Evolutionary conservation across 495 filamentous ascomycete species (phyloP).

Genomic region (Lentithecium fluviatile): DNA sequence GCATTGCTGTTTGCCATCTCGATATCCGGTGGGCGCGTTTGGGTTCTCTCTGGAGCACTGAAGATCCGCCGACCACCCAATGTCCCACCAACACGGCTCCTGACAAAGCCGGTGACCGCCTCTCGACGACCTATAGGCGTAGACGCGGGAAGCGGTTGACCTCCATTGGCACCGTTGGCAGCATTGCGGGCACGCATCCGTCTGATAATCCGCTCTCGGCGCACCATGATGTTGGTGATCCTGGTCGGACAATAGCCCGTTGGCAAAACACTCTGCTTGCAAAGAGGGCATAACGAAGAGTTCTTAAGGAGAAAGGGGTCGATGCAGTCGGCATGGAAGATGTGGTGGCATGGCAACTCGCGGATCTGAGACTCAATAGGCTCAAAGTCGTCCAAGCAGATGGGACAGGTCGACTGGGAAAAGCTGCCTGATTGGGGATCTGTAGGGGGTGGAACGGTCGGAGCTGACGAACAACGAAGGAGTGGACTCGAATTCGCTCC

Average conservation of each 20-base stretch:
- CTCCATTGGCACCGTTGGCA: not conserved
- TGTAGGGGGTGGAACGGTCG: slow-evolving; percentile 23
- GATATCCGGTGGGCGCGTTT: slow-evolving; percentile 16
- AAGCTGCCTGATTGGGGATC: slow-evolving; percentile 38
- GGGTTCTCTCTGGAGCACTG: slow-evolving; percentile 16
- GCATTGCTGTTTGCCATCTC: slow-evolving; percentile 21
- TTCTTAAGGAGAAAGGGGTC: slow-evolving; percentile 69
- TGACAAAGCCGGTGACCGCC: slow-evolving; percentile 5
- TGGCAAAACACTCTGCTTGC: slow-evolving; percentile 74
- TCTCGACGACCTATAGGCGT: not conserved
- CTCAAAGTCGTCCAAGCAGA: slow-evolving; percentile 81
- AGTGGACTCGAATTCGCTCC: slow-evolving; percentile 36
- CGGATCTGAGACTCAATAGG: slow-evolving; percentile 67
- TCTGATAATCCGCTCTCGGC: slow-evolving; percentile 57
- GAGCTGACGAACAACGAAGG: slow-evolving; percentile 32
- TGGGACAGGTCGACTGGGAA: slow-evolving; percentile 73
- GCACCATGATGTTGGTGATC: slow-evolving; percentile 82
- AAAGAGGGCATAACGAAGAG: slow-evolving; percentile 82
- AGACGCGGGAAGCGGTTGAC: not conserved
- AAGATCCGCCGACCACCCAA: slow-evolving; percentile 20
- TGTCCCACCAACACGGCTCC: slow-evolving; percentile 14
- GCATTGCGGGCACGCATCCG: slow-evolving; percentile 24
- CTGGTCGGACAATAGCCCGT: slow-evolving; percentile 60
- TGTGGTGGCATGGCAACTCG: slow-evolving; percentile 83
- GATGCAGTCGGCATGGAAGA: slow-evolving; percentile 88